A percentile compares a stretch with the other conserved stretches of the same genome.
These are phyloP conservation scores for Athelia sp. DNA, from an alignment of 1,284 basidiomycete species.

Conservation along the genomic window DNA sequence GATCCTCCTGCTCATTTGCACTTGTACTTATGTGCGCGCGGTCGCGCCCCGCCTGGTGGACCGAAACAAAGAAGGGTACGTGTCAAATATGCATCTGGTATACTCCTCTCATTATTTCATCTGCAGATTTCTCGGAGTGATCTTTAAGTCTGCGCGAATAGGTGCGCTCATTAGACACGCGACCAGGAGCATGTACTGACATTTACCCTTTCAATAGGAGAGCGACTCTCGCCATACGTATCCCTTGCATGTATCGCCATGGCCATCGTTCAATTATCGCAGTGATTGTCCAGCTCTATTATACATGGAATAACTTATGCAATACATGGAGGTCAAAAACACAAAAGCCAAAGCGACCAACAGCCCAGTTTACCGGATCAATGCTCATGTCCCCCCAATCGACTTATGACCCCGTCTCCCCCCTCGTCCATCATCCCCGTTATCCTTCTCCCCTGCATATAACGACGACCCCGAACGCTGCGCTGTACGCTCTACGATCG, in stretches of 20 bases:
- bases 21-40: slow-evolving; percentile 92
- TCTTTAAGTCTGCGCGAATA: slow-evolving; percentile 92
- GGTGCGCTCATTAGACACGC: slow-evolving; percentile 42
- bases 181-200: slow-evolving; percentile 1
- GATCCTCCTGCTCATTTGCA: slow-evolving; percentile 92
- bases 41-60: slow-evolving; percentile 89
- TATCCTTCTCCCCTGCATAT: slow-evolving; percentile 15
- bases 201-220: slow-evolving; percentile 49
- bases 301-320: slow-evolving; percentile 1
- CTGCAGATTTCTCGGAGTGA: slow-evolving; percentile 79
- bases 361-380: no score
- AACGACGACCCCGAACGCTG: slow-evolving; percentile 50
- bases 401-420: slow-evolving; percentile 2
- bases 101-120: not conserved
- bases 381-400: not conserved
- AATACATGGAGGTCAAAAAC: not conserved
- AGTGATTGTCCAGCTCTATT: slow-evolving; percentile 18
- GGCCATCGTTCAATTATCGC: slow-evolving; percentile 58
- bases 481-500: slow-evolving; percentile 78
- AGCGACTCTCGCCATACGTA: slow-evolving; percentile 81
- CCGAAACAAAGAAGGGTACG: slow-evolving; percentile 91
- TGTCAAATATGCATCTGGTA: slow-evolving; percentile 9
- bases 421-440: slow-evolving; percentile 11
- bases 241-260: slow-evolving; percentile 77
- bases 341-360: not conserved